These are phyloP conservation scores for Ochetophila trinervis DNA, from an alignment of 306 rosid species.

Conservation along the genomic window DNA sequence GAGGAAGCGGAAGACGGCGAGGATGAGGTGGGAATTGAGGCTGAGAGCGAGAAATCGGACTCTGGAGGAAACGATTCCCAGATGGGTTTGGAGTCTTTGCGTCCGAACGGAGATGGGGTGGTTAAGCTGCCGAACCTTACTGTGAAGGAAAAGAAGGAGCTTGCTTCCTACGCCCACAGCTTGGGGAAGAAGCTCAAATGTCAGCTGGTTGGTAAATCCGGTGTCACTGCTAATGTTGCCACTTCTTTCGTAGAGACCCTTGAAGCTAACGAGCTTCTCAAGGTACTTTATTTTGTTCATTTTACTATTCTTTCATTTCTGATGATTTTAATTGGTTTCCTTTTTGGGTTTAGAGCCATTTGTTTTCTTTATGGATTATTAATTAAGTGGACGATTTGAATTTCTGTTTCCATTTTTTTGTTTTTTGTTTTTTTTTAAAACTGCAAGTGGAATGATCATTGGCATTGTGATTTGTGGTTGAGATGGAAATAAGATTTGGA, in stretches of 20 bases:
- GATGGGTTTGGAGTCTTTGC: constrained; percentile 27
- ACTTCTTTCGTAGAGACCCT: constrained; percentile 76
- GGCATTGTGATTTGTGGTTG: too few relatives aligned
- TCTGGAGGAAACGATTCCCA: constrained; percentile 21
- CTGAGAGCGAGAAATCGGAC: constrained; percentile 26
- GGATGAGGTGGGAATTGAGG: constrained; percentile 21
- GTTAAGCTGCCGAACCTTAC: constrained; percentile 53
- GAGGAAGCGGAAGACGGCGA: constrained; percentile 4
- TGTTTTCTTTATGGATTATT: background rate
- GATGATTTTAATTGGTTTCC: too few relatives aligned
- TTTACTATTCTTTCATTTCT: background rate
- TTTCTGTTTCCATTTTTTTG: background rate
- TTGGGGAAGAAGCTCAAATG: constrained; percentile 85
- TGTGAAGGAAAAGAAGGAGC: constrained; percentile 84
- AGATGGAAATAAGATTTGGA: too few relatives aligned
- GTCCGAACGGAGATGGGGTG: constrained; percentile 43
- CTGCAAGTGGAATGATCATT: too few relatives aligned
- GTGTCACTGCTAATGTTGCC: constrained; percentile 68
- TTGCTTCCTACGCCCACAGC: constrained; percentile 77
- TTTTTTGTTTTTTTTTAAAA: too few relatives aligned
- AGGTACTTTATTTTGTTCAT: constrained; percentile 40
- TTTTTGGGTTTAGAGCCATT: too few relatives aligned
- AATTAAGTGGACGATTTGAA: too few relatives aligned
- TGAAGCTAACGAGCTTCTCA: constrained; percentile 89
- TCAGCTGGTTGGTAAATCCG: constrained; percentile 89